Evolutionary conservation across 176 grass and related monocot species (phyloP).

Genomic region (Poa pratensis): DNA sequence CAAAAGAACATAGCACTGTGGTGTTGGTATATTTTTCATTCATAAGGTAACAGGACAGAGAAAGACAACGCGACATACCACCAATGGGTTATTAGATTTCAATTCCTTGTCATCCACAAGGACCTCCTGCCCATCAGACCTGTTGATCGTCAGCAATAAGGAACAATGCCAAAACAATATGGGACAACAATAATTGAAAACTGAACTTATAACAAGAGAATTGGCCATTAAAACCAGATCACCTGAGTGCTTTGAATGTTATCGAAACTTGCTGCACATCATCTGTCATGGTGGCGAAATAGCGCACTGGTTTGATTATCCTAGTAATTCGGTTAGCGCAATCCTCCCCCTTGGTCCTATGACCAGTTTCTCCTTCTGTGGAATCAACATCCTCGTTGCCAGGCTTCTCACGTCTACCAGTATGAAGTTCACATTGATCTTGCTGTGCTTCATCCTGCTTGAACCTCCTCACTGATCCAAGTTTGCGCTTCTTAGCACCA

Average conservation of each 20-base stretch:
- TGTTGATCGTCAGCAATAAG: slow-evolving; percentile 34
- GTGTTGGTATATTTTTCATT: slow-evolving; percentile 28
- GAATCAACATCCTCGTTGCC: slow-evolving; percentile 52
- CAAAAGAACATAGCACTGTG: slow-evolving; percentile 32
- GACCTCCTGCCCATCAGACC: slow-evolving; percentile 79
- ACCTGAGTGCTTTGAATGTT: slow-evolving; percentile 87
- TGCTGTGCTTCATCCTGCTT: slow-evolving; percentile 42
- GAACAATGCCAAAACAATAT: slow-evolving; percentile 2
- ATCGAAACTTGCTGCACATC: slow-evolving; percentile 86
- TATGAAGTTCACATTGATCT: slow-evolving; percentile 38
- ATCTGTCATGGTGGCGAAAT: slow-evolving; percentile 59
- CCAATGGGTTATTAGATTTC: slow-evolving; percentile 77
- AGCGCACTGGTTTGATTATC: slow-evolving; percentile 80
- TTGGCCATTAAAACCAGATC: slow-evolving; percentile 22
- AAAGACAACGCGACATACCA: slow-evolving; percentile 56
- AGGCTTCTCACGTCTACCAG: slow-evolving; percentile 46
- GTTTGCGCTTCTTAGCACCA: slow-evolving; percentile 96
- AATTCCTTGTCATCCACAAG: slow-evolving; percentile 79
- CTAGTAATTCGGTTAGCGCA: slow-evolving; percentile 52
- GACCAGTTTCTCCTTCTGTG: slow-evolving; percentile 64
- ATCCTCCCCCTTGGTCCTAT: slow-evolving; percentile 58
- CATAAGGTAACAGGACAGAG: slow-evolving; percentile 32
- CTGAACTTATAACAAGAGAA: background rate
- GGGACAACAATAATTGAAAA: background rate
- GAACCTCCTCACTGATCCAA: slow-evolving; percentile 89